A percentile compares a stretch with the other conserved stretches of the same genome.
Conservation (phyloP, 2,329 filamentous ascomycete species). For the Cytospora chrysosperma region DNA sequence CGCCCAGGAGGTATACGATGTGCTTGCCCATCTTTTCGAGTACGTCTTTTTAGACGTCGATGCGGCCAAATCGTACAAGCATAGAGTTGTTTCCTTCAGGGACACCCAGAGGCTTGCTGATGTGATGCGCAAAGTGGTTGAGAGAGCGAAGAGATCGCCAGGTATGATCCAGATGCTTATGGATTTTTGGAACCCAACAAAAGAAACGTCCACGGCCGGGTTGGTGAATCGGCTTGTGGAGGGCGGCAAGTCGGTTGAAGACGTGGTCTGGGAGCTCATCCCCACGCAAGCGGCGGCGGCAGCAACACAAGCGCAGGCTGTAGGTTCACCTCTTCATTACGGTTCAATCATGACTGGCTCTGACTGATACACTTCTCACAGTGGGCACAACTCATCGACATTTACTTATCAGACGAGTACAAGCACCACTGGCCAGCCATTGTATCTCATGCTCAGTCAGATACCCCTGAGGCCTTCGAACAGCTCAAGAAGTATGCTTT, state of each 20-base stretch:
- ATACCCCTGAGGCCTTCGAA: conserved; percentile 44
- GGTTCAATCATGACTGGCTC: background rate
- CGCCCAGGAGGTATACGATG: conserved; percentile 39
- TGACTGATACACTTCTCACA: conserved; percentile 14
- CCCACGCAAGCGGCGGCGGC: conserved; percentile 3
- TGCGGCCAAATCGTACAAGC: conserved; percentile 32
- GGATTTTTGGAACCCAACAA: background rate
- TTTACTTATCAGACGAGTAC: conserved; percentile 47
- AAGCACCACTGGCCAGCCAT: conserved; percentile 48
- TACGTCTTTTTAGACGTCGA: conserved; percentile 54
- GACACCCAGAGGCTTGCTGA: conserved; percentile 49
- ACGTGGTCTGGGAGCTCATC: conserved; percentile 2
- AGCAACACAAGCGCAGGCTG: conserved; percentile 4
- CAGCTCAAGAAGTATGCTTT: conserved; percentile 47
- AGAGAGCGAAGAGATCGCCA: conserved; percentile 22
- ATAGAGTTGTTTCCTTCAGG: conserved; percentile 43
- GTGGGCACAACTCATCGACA: conserved; percentile 53
- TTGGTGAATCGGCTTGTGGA: background rate
- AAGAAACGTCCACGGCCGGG: background rate
- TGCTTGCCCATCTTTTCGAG: conserved; percentile 54
- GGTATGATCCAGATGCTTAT: background rate
- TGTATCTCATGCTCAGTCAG: conserved; percentile 43
- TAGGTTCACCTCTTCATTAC: background rate
- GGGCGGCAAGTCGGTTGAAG: background rate
- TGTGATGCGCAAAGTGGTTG: conserved; percentile 49